Conservation (phyloP, 345 rosid genomes). For the Bruguiera gymnorhiza region DNA sequence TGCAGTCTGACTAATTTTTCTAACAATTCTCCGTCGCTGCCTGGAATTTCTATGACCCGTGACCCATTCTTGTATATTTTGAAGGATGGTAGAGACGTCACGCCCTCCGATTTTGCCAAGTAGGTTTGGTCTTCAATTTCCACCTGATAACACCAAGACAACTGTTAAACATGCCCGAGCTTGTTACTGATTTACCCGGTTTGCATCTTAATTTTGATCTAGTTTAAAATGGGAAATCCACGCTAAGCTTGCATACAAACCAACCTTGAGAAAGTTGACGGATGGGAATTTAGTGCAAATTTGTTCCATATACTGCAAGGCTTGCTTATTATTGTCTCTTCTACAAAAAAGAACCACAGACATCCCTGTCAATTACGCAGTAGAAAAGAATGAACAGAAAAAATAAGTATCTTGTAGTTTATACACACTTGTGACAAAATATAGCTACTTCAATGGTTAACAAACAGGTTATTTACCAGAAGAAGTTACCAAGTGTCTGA, state of each 20-base stretch:
- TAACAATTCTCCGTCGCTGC: conserved; percentile 30
- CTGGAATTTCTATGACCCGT: conserved; percentile 42
- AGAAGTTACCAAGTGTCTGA: conserved; percentile 42
- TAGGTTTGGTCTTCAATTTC: conserved; percentile 47
- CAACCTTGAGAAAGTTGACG: conserved; percentile 53
- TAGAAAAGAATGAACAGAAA: too few relatives aligned
- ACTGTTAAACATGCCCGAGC: too few relatives aligned
- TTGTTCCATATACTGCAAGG: conserved; percentile 40
- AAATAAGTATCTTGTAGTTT: too few relatives aligned
- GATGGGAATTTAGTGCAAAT: conserved; percentile 54
- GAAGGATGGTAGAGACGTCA: conserved; percentile 41
- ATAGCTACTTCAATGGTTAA: too few relatives aligned
- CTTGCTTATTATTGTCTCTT: conserved; percentile 36
- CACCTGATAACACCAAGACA: conserved; percentile 27
- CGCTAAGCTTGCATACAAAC: not conserved
- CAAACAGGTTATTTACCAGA: conserved; percentile 29
- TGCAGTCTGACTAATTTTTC: conserved; percentile 41
- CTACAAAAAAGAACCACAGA: conserved; percentile 44
- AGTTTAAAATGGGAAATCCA: not conserved
- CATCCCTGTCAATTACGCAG: conserved; percentile 35
- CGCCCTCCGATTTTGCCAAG: conserved; percentile 42
- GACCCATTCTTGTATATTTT: conserved; percentile 53
- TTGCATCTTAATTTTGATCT: not conserved
- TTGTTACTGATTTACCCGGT: not conserved
- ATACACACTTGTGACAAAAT: too few relatives aligned